Base-by-base conservation (phyloP, 306 rosid species). In the Quercus rubra region DNA sequence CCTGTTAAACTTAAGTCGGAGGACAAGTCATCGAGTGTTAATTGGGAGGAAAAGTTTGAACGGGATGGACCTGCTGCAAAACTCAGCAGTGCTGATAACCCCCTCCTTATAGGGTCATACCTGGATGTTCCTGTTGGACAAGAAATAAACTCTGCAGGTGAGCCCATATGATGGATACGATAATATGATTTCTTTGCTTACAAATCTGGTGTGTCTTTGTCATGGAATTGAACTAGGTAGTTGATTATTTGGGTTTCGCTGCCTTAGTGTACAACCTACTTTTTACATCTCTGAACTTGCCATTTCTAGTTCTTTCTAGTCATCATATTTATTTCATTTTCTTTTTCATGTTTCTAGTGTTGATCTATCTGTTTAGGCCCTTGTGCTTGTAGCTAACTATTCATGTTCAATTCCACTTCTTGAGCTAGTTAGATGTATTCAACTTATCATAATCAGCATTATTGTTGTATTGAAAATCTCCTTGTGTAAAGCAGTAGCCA, bases 91-190 rank as follows among this genome's bases (percentile, higher is more conserved):
- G 79, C 81, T 49, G 98, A 93, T 61, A 90, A 67, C 85, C 19
- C 83, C 61, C 85, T 87, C 57, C 92, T 93, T 73, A 93, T 90
- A 41, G 97, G 98, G 64, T 89, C 98, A 71, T 91, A 81, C 85
- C 77, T 96, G 73, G 97, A 96, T 79, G 97, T 93, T 46, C 97
- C 99, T n/a, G 78, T 90, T 70, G 98, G 98, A 81, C 98, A 89
- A 82, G 99, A 96, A 81, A 90, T 96, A 68, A 90, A 80, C 83
- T 89, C 89, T 77, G 58, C 93, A 81, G 99, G 99, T 91, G 82
- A 81, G 89, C 81, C 71, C 81, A 59, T 77, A 33, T 71, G 51
- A 43, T 71, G 10, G 69, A 77, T 51, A 71, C 35, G 77, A 73
- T 75, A 71, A 57, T 46, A 69, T 49, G 38, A 51, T 71, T 67